Conservation (phyloP, 495 filamentous ascomycete genomes). For the Lasiosphaeris hirsuta region DNA sequence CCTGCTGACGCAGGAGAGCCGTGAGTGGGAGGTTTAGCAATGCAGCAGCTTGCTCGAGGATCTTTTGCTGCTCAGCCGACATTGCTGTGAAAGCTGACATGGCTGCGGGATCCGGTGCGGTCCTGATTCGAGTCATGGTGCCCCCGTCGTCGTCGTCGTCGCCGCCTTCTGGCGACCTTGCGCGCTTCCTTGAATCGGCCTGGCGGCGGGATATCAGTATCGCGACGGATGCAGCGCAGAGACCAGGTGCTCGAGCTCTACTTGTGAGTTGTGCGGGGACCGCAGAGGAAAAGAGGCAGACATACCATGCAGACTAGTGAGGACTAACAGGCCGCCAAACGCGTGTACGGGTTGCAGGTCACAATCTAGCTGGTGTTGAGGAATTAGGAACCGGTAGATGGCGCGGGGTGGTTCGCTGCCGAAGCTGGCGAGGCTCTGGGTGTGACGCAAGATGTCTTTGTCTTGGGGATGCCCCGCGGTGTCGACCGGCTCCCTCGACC, state of each 20-base stretch:
- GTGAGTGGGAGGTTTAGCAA: neutral
- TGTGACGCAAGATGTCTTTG: too few species aligned
- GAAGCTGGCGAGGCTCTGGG: too few species aligned
- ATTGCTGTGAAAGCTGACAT: neutral
- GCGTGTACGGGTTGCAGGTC: too few species aligned
- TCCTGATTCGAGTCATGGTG: neutral
- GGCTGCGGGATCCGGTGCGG: neutral
- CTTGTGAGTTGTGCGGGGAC: too few species aligned
- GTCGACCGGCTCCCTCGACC: neutral
- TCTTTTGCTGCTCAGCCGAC: neutral
- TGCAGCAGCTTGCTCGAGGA: neutral
- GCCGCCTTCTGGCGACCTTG: neutral
- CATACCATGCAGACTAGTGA: too few species aligned
- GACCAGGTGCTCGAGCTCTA: too few species aligned
- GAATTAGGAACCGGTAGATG: too few species aligned
- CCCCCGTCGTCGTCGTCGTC: neutral
- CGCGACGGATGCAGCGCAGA: neutral
- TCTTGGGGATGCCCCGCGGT: too few species aligned
- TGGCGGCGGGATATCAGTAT: neutral
- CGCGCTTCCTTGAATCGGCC: constrained; percentile 1
- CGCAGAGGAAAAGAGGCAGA: too few species aligned
- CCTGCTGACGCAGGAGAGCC: neutral
- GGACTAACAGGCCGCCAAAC: too few species aligned
- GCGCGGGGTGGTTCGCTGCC: too few species aligned
- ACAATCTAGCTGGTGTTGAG: too few species aligned